Evolutionary conservation across 2,329 filamentous ascomycete genomes (phyloP).

Genomic region (Grosmannia clavigera): DNA sequence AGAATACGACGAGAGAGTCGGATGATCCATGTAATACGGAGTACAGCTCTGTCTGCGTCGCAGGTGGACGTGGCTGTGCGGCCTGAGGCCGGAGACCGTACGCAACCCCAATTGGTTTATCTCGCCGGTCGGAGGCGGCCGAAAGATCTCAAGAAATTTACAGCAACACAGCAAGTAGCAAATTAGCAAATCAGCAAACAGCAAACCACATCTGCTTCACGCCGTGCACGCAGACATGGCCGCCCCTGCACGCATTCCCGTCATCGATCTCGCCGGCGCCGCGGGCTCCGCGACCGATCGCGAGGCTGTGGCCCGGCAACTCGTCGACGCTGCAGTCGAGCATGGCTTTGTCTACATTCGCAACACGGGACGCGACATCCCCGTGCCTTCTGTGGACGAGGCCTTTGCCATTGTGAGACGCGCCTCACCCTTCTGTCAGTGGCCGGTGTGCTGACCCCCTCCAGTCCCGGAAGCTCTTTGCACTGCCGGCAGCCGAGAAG

Average conservation of each 20-base stretch:
- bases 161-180: background rate
- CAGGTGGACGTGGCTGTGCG: too few species aligned
- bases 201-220: too few species aligned
- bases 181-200: background rate
- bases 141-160: background rate
- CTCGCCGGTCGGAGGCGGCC: background rate
- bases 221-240: background rate
- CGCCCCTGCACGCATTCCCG: slow-evolving; percentile 47
- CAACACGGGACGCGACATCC: slow-evolving; percentile 59
- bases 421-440: background rate
- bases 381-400: slow-evolving; percentile 49
- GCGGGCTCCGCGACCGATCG: slow-evolving; percentile 6
- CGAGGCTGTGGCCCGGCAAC: slow-evolving; percentile 45
- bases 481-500: slow-evolving; percentile 59
- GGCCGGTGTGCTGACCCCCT: background rate
- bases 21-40: too few species aligned
- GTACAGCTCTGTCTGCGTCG: too few species aligned
- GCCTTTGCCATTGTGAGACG: slow-evolving; percentile 58
- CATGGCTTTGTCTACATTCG: slow-evolving; percentile 87
- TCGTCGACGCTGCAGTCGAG: slow-evolving; percentile 68
- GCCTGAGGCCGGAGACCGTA: too few species aligned
- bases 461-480: slow-evolving; percentile 63
- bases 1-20: too few species aligned
- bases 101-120: background rate
- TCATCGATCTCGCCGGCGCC: slow-evolving; percentile 64